Evolutionary conservation across 2,329 filamentous ascomycete species (phyloP).

Genomic region (Sclerotinia borealis): DNA sequence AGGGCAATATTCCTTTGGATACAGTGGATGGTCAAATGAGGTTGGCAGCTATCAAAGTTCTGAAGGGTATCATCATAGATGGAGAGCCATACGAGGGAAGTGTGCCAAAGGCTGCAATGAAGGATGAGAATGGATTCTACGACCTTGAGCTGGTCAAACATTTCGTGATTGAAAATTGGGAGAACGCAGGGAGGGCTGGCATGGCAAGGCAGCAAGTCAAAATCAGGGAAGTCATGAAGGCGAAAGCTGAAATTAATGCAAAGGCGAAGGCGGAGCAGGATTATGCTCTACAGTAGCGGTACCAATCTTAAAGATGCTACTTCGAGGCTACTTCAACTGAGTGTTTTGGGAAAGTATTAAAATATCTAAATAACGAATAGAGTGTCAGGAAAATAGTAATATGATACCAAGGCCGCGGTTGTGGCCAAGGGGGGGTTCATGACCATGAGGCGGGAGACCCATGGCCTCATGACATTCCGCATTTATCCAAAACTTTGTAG

Average conservation of each 20-base stretch:
- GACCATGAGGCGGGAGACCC: neutral
- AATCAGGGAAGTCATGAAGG: constrained; percentile 16
- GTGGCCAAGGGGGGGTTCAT: neutral
- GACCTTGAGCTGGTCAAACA: constrained; percentile 36
- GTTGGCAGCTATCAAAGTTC: constrained; percentile 34
- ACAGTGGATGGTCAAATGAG: neutral
- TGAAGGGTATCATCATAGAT: constrained; percentile 47
- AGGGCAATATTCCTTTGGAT: constrained; percentile 33
- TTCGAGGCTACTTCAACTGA: neutral
- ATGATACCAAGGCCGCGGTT: neutral
- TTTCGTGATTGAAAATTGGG: constrained; percentile 40
- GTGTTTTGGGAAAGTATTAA: neutral
- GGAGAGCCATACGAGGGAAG: constrained; percentile 38
- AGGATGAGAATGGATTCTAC: constrained; percentile 39
- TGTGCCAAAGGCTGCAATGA: constrained; percentile 26
- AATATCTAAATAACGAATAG: neutral
- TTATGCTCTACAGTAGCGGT: neutral
- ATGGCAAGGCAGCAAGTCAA: constrained; percentile 26
- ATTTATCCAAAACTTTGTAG: neutral
- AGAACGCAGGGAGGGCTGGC: constrained; percentile 35
- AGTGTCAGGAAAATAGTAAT: neutral
- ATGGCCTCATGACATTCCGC: neutral
- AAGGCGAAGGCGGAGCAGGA: constrained; percentile 6
- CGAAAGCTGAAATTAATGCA: constrained; percentile 19
- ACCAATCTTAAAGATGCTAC: neutral